Evolutionary conservation across 495 filamentous ascomycete species (phyloP).

Genomic region (Parathielavia hyrcaniae): DNA sequence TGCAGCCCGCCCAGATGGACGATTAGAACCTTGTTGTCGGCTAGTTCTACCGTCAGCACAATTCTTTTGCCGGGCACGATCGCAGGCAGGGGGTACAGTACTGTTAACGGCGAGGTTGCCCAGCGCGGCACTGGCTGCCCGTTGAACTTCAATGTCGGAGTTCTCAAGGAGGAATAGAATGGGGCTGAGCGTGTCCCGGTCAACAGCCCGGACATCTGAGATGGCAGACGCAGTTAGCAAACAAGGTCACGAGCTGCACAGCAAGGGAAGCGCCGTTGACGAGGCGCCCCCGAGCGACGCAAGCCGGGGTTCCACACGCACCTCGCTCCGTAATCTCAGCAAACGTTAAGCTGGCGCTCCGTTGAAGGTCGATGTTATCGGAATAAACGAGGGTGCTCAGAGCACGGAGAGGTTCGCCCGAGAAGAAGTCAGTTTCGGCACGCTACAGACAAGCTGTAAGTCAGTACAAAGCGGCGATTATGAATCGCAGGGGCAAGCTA

Average conservation of each 20-base stretch:
- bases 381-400: slow-evolving; percentile 95
- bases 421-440: slow-evolving; percentile 95
- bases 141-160: slow-evolving; percentile 92
- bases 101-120: slow-evolving; percentile 97
- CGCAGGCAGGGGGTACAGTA: slow-evolving; percentile 41
- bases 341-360: slow-evolving; percentile 96
- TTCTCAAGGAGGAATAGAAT: slow-evolving; percentile 94
- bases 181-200: slow-evolving; percentile 87
- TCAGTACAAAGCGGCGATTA: slow-evolving; percentile 19
- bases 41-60: slow-evolving; percentile 52
- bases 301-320: slow-evolving; percentile 41
- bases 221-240: slow-evolving; percentile 21
- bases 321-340: slow-evolving; percentile 98
- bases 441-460: slow-evolving; percentile 56
- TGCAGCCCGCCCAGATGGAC: slow-evolving; percentile 83
- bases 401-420: slow-evolving; percentile 89
- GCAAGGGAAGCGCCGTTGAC: too few relatives aligned
- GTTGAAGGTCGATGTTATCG: slow-evolving; percentile 96
- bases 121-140: slow-evolving; percentile 90
- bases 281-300: too few relatives aligned
- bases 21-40: slow-evolving; percentile 95
- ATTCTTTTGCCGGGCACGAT: not conserved
- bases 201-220: slow-evolving; percentile 91
- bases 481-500: slow-evolving; percentile 27
- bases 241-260: not conserved